A percentile compares a stretch with the other conserved stretches of the same genome.
These are phyloP conservation scores for Solanum gracilifrons DNA, from an alignment of 257 asterid genomes.

Conservation along the genomic window DNA sequence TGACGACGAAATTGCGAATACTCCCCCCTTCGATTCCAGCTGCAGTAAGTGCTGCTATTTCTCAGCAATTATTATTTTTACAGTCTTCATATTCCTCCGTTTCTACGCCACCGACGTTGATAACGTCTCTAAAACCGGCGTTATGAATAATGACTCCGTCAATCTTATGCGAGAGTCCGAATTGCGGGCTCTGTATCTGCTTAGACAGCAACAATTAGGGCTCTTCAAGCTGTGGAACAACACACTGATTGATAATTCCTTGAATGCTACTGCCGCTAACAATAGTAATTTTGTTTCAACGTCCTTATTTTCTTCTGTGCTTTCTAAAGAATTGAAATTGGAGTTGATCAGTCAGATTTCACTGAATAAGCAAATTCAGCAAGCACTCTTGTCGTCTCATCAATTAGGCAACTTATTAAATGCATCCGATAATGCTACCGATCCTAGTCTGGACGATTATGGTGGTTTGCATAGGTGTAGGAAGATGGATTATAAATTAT, in stretches of 20 bases:
- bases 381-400: slow-evolving; percentile 61
- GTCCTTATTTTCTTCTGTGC: not conserved
- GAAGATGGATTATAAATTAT: slow-evolving; percentile 55
- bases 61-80: slow-evolving; percentile 39
- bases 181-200: slow-evolving; percentile 58
- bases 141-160: slow-evolving; percentile 22
- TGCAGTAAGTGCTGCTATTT: slow-evolving; percentile 47
- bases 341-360: slow-evolving; percentile 55
- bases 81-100: slow-evolving; percentile 42
- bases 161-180: slow-evolving; percentile 84
- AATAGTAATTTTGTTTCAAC: not conserved
- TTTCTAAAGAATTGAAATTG: slow-evolving; percentile 35
- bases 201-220: slow-evolving; percentile 67
- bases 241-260: slow-evolving; percentile 16
- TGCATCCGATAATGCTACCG: slow-evolving; percentile 34
- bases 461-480: slow-evolving; percentile 43
- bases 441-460: slow-evolving; percentile 8
- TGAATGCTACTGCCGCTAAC: not conserved
- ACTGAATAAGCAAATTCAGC: slow-evolving; percentile 63
- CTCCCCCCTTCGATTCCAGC: slow-evolving; percentile 22
- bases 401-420: slow-evolving; percentile 20
- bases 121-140: slow-evolving; percentile 35
- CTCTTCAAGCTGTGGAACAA: slow-evolving; percentile 62
- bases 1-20: slow-evolving; percentile 2
- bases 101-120: slow-evolving; percentile 50